These are phyloP conservation scores for Phytophthora palmivora DNA, from an alignment of 352 stramenopile species.

Conservation along the genomic window DNA sequence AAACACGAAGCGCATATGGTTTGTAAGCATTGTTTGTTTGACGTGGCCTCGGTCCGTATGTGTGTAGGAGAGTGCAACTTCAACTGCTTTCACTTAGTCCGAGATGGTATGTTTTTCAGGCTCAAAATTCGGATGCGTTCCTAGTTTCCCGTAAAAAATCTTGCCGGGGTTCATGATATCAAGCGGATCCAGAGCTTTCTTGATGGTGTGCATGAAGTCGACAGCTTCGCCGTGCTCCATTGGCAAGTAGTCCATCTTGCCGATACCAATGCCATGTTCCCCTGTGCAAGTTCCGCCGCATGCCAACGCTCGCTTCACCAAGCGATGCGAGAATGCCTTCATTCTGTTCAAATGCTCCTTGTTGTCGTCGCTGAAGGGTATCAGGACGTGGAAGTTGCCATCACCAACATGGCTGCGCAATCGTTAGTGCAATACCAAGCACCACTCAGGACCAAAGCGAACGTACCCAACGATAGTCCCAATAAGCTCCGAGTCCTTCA, in stretches of 20 bases:
- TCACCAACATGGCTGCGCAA: constrained; percentile 85
- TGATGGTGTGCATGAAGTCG: constrained; percentile 93
- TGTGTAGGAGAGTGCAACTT: constrained; percentile 17
- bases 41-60: constrained; percentile 5
- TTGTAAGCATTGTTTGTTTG: no score
- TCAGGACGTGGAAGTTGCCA: constrained; percentile 98
- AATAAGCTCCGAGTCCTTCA: constrained; percentile 85
- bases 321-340: constrained; percentile 84
- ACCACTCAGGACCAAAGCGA: neutral
- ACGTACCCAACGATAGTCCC: constrained; percentile 90
- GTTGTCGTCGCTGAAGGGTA: constrained; percentile 91
- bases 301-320: constrained; percentile 75
- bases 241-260: constrained; percentile 94
- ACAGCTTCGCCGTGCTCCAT: constrained; percentile 92
- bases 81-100: constrained; percentile 8
- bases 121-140: neutral
- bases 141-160: constrained; percentile 75
- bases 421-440: neutral
- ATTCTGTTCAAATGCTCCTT: constrained; percentile 84
- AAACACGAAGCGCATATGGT: no score
- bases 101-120: neutral
- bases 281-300: constrained; percentile 97
- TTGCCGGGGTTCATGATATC: constrained; percentile 98
- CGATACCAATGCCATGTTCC: constrained; percentile 96
- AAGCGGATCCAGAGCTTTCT: constrained; percentile 93